These are phyloP conservation scores for Russula foetens DNA, from an alignment of 768 basidiomycete genomes.

Conservation along the genomic window DNA sequence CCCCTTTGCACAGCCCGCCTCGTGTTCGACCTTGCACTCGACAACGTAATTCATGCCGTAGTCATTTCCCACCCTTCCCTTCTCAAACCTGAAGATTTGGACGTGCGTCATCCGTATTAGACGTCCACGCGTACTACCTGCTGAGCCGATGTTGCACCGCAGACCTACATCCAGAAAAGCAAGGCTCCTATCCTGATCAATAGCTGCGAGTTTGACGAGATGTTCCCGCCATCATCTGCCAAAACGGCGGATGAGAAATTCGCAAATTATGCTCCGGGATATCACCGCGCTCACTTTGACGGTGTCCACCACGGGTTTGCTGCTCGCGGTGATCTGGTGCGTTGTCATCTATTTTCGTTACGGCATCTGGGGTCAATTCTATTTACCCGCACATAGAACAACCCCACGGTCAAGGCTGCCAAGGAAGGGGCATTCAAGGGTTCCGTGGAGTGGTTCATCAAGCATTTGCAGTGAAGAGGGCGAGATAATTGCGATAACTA, in stretches of 20 bases:
- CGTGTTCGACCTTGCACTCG: conserved; percentile 33
- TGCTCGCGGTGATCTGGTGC: conserved; percentile 31
- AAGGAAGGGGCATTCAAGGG: conserved; percentile 37
- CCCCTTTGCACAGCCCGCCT: conserved; percentile 6
- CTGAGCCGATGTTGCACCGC: background rate
- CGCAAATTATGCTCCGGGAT: conserved; percentile 31
- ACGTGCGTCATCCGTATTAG: conserved; percentile 22
- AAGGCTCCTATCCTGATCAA: conserved; percentile 37
- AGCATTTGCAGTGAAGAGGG: conserved; percentile 20
- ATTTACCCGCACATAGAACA: conserved; percentile 18
- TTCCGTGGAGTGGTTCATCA: conserved; percentile 30
- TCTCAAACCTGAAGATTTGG: conserved; percentile 33
- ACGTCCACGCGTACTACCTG: background rate
- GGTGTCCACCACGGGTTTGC: conserved; percentile 40
- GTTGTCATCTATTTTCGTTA: background rate
- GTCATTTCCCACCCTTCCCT: conserved; percentile 42
- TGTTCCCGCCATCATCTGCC: conserved; percentile 30
- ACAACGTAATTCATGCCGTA: conserved; percentile 32
- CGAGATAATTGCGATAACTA: background rate
- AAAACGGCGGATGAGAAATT: conserved; percentile 32
- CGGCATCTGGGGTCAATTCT: conserved; percentile 7
- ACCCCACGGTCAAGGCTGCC: conserved; percentile 28
- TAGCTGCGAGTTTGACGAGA: conserved; percentile 30
- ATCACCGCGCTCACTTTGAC: conserved; percentile 29
- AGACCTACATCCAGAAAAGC: conserved; percentile 29